These are phyloP conservation scores for Acorus gramineus DNA, from an alignment of 106 monocot genomes.

Conservation along the genomic window DNA sequence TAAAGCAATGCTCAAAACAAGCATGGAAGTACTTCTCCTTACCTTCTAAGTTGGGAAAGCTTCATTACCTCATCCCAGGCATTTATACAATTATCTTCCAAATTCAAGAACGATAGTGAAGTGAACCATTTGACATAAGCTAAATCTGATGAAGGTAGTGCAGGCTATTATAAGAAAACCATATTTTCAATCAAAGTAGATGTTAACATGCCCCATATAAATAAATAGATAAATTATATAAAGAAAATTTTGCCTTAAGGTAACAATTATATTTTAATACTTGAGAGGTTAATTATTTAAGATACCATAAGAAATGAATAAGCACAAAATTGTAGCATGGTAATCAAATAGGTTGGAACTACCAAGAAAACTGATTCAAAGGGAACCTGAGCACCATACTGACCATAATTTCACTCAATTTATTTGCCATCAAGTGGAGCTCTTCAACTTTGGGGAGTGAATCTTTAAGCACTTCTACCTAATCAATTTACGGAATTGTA, in stretches of 20 bases:
- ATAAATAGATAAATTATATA: too few species aligned
- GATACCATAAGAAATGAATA: too few species aligned
- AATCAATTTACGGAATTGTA: conserved; percentile 10
- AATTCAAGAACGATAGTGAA: conserved; percentile 59
- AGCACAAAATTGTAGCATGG: too few species aligned
- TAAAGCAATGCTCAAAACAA: too few species aligned
- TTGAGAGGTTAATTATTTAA: too few species aligned
- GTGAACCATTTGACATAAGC: conserved; percentile 44
- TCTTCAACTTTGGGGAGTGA: conserved; percentile 60
- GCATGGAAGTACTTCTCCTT: background rate
- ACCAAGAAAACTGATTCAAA: too few species aligned
- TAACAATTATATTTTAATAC: too few species aligned
- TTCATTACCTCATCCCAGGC: conserved; percentile 80
- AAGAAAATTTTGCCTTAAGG: too few species aligned
- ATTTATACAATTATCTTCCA: conserved; percentile 69
- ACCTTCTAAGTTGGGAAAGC: conserved; percentile 79
- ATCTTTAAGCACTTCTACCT: conserved; percentile 73
- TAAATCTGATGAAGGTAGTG: conserved; percentile 4
- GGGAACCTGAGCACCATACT: conserved; percentile 8
- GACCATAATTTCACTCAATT: conserved; percentile 42
- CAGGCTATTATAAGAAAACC: conserved; percentile 29
- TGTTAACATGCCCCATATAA: background rate
- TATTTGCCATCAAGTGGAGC: conserved; percentile 83
- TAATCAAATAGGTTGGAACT: too few species aligned
- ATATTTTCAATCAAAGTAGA: background rate